Percentiles rank a stretch among this genome's conserved stretches.
Evolutionary conservation across 306 rosid genomes (phyloP).

Genomic region (Vigna mungo): DNA sequence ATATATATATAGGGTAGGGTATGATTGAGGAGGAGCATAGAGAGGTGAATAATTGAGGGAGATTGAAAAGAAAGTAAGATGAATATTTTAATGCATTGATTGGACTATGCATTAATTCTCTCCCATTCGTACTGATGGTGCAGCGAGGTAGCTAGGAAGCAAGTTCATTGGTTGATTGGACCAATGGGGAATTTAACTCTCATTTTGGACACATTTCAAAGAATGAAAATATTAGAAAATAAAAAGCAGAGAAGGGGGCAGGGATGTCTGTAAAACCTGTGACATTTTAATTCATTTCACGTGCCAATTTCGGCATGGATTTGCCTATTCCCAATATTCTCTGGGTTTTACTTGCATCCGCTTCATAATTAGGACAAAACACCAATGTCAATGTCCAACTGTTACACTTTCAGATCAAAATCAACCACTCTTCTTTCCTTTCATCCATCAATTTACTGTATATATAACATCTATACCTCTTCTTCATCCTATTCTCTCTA

Average conservation of each 20-base stretch:
- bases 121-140: constrained; percentile 14
- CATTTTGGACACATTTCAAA: constrained; percentile 39
- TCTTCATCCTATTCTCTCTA: too few species aligned
- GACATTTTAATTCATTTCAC: constrained; percentile 53
- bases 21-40: neutral
- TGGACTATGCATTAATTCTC: constrained; percentile 40
- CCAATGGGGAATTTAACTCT: constrained; percentile 29
- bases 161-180: constrained; percentile 45
- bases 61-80: constrained; percentile 27
- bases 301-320: constrained; percentile 41
- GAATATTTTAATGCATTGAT: constrained; percentile 16
- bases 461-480: too few species aligned
- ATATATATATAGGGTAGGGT: too few species aligned
- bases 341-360: constrained; percentile 41
- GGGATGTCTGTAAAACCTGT: constrained; percentile 55
- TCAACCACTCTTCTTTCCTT: neutral
- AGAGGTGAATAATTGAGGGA: constrained; percentile 38
- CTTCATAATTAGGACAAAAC: constrained; percentile 27
- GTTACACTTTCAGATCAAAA: constrained; percentile 7
- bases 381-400: constrained; percentile 42
- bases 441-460: too few species aligned
- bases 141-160: constrained; percentile 37
- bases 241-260: constrained; percentile 31
- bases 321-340: constrained; percentile 51
- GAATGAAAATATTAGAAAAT: constrained; percentile 23